These are phyloP conservation scores for Aureobasidium uvarum DNA, from an alignment of 2,329 filamentous ascomycete species.

Conservation along the genomic window DNA sequence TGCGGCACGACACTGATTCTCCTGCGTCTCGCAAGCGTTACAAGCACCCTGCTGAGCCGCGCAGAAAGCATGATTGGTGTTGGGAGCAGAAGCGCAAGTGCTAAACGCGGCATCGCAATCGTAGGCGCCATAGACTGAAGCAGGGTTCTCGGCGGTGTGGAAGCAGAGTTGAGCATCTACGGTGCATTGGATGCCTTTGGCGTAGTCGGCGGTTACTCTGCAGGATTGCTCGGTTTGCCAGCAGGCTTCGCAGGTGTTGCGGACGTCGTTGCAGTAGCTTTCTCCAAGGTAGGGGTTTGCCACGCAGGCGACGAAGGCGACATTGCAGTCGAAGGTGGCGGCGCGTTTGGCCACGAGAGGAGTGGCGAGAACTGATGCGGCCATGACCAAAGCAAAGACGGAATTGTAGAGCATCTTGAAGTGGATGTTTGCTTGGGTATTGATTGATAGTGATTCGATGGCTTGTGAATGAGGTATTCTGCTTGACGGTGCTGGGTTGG, in stretches of 20 bases:
- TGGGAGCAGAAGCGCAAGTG: neutral
- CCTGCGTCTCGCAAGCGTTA: neutral
- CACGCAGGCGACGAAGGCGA: neutral
- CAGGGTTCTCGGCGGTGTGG: slow-evolving; percentile 1
- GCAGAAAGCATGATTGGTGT: neutral
- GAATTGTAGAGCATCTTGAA: neutral
- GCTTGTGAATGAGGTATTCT: neutral
- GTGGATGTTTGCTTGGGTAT: neutral
- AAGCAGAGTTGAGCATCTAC: slow-evolving; percentile 7
- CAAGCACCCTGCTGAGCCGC: neutral
- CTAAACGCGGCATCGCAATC: slow-evolving; percentile 6
- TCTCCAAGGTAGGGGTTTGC: neutral
- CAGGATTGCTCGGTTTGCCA: slow-evolving; percentile 18
- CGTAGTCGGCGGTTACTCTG: slow-evolving; percentile 10
- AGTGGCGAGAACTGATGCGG: neutral
- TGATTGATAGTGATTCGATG: neutral
- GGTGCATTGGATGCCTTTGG: slow-evolving; percentile 7
- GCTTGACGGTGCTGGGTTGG: neutral
- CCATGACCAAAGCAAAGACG: neutral
- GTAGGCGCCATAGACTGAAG: neutral
- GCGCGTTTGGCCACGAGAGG: neutral
- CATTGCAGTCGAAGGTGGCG: neutral
- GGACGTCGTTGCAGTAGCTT: slow-evolving; percentile 7
- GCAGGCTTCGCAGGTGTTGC: slow-evolving; percentile 18
- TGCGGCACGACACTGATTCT: neutral